Evolutionary conservation across 1,284 basidiomycete genomes (phyloP).

Genomic region (Marasmius sp.): DNA sequence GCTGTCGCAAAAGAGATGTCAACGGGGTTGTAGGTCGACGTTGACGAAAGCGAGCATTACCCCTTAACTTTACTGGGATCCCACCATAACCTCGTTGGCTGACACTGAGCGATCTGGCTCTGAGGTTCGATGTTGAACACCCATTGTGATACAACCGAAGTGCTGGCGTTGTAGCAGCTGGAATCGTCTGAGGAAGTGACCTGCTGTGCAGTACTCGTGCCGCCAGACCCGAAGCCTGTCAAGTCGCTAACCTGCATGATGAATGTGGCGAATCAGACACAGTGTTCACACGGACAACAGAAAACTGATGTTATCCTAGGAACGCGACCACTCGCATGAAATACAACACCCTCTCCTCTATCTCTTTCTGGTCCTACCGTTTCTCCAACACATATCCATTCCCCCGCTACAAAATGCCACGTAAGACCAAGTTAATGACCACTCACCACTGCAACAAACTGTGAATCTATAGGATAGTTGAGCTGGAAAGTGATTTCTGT

Average conservation of each 20-base stretch:
- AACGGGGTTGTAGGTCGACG: not conserved
- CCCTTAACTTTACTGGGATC: constrained; percentile 48
- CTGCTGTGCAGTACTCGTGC: constrained; percentile 64
- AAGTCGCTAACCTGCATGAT: constrained; percentile 63
- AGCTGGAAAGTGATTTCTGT: constrained; percentile 55
- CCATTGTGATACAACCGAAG: constrained; percentile 52
- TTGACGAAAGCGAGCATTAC: constrained; percentile 44
- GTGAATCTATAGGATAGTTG: constrained; percentile 63
- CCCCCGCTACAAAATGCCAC: not conserved
- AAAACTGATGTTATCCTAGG: not conserved
- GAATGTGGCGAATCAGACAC: not conserved
- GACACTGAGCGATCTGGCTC: constrained; percentile 64
- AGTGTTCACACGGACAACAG: not conserved
- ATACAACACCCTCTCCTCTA: too few species aligned
- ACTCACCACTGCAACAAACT: constrained; percentile 76
- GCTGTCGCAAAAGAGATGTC: not conserved
- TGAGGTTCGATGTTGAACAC: constrained; percentile 59
- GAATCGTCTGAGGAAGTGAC: constrained; percentile 52
- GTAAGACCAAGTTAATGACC: not conserved
- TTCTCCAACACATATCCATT: not conserved
- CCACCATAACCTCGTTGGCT: constrained; percentile 64
- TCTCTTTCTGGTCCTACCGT: too few species aligned
- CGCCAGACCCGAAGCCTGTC: constrained; percentile 69
- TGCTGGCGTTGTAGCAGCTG: constrained; percentile 59
- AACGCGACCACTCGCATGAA: too few species aligned